Base-by-base conservation (phyloP, 768 basidiomycete genomes). In the Tylopilus felleus region DNA sequence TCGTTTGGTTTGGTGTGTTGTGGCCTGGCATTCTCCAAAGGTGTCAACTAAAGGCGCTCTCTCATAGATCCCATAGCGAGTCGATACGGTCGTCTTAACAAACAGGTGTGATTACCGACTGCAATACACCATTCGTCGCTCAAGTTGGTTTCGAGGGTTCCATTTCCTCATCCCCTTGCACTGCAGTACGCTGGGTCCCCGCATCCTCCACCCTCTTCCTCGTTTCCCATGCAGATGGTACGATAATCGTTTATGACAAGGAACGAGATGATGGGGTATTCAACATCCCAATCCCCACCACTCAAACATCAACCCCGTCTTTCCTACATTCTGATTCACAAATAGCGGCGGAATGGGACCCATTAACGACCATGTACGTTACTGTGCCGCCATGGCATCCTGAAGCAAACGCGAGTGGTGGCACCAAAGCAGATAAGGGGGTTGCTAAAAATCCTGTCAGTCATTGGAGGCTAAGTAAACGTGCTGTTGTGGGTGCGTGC, bases 171-270 rank as follows among this genome's bases (percentile, higher is more conserved):
- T 91, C 90, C 6, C 81, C 88, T 8, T 91, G 92, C 67, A 93
- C 92, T n/a, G 79, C 89, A n/a, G 83, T 95, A 29, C 83, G 84
- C 57, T 94, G 93, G 92, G 89, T 94, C 7, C 90, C 91, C 8
- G 78, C 80, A 4, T 90, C 90, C 0, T 75, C 84, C 1, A 86
- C 86, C 35, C 79, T 93, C 17, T 94, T 96, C 66, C 78, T 94
- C 29, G 91, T 86, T 16, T 88, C 90, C 7, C 90, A 95, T 66
- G 88, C 88, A 22, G 91, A 96, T 60, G 93, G 93, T 6, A 87
- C 92, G 6, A 85, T 96, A 55, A 80, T 94, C 36, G 83, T 93
- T 17, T 95, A 92, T 62, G 93, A 95, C 71, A 92, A 86, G 64
- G 93, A 95, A 61, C 86, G 90, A 29, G 93, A 93, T 45, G 93